phyloP scores from a whole-genome alignment of 768 basidiomycete genomes.

The Kwoniella dejecticola region DNA sequence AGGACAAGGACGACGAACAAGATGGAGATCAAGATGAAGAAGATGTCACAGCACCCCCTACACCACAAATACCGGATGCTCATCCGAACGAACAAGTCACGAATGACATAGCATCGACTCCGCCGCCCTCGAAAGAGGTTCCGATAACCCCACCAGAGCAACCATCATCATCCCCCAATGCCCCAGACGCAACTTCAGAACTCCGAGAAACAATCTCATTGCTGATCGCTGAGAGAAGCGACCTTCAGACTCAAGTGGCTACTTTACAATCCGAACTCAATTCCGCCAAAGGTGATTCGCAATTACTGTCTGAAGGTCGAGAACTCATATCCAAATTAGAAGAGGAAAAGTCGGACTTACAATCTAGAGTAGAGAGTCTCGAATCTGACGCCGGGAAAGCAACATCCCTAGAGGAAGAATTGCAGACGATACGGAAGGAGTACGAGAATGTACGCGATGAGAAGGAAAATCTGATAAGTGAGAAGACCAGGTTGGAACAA shows the following conservation, averaged over 20 bases:
- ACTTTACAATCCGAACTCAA: slow-evolving; percentile 23
- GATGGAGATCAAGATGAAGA: slow-evolving; percentile 8
- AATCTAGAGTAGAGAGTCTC: slow-evolving; percentile 12
- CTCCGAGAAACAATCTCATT: slow-evolving; percentile 44
- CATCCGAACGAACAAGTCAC: neutral
- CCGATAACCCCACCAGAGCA: neutral
- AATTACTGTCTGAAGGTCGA: slow-evolving; percentile 40
- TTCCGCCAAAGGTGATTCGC: slow-evolving; percentile 29
- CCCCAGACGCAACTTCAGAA: slow-evolving; percentile 21
- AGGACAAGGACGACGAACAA: slow-evolving; percentile 2
- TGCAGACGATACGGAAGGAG: slow-evolving; percentile 7
- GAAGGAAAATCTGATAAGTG: slow-evolving; percentile 15
- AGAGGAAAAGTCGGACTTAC: slow-evolving; percentile 32
- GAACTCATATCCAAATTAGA: slow-evolving; percentile 38
- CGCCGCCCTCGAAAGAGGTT: too few relatives aligned
- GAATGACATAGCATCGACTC: neutral
- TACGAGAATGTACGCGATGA: slow-evolving; percentile 15
- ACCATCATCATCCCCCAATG: neutral
- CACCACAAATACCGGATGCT: neutral
- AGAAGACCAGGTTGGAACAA: slow-evolving; percentile 17
- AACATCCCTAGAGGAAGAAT: slow-evolving; percentile 10
- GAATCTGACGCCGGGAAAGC: slow-evolving; percentile 9
- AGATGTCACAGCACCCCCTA: neutral
- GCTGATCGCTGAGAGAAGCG: slow-evolving; percentile 41
- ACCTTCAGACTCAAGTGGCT: slow-evolving; percentile 38